A percentile compares a stretch with the other conserved stretches of the same genome.
Evolutionary conservation across 2,329 filamentous ascomycete genomes (phyloP).

Genomic region (Alternaria brassicicola): DNA sequence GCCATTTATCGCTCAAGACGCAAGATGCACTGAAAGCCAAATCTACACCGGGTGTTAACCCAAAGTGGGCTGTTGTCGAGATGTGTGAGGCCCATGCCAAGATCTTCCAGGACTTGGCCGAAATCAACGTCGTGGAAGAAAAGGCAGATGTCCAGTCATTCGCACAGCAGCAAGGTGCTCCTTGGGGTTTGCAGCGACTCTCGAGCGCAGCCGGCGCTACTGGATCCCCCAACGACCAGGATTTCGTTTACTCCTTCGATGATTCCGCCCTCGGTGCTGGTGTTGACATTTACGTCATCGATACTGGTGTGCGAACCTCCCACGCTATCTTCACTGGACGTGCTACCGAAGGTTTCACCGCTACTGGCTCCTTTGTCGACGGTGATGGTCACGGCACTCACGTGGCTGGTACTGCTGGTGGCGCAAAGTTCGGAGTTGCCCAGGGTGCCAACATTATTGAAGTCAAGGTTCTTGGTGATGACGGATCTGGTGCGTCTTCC

Average conservation of each 20-base stretch:
- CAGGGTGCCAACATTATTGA: conserved; percentile 56
- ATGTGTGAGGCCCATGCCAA: conserved; percentile 51
- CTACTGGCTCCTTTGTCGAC: conserved; percentile 44
- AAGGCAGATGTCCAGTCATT: conserved; percentile 44
- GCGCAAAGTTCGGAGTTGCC: conserved; percentile 55
- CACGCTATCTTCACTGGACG: conserved; percentile 55
- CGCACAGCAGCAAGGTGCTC: conserved; percentile 41
- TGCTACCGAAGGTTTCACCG: conserved; percentile 51
- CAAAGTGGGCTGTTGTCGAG: conserved; percentile 49
- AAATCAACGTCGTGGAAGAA: conserved; percentile 52
- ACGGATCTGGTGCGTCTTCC: conserved; percentile 54
- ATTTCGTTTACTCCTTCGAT: conserved; percentile 53
- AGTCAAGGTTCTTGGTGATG: conserved; percentile 58
- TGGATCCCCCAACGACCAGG: conserved; percentile 32
- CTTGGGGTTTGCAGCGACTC: conserved; percentile 57
- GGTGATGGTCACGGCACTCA: conserved; percentile 58
- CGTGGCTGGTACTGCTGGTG: conserved; percentile 54
- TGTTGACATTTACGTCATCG: conserved; percentile 58
- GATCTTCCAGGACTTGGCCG: conserved; percentile 48
- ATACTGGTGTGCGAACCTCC: conserved; percentile 55
- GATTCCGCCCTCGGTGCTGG: conserved; percentile 48
- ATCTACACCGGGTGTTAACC: conserved; percentile 48
- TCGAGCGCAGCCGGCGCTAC: conserved; percentile 47
- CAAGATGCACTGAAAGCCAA: conserved; percentile 40
- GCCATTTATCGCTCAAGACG: conserved; percentile 38